These are phyloP conservation scores for Mortierella polycephala DNA, from an alignment of 371 early-diverging fungal species.

Conservation along the genomic window DNA sequence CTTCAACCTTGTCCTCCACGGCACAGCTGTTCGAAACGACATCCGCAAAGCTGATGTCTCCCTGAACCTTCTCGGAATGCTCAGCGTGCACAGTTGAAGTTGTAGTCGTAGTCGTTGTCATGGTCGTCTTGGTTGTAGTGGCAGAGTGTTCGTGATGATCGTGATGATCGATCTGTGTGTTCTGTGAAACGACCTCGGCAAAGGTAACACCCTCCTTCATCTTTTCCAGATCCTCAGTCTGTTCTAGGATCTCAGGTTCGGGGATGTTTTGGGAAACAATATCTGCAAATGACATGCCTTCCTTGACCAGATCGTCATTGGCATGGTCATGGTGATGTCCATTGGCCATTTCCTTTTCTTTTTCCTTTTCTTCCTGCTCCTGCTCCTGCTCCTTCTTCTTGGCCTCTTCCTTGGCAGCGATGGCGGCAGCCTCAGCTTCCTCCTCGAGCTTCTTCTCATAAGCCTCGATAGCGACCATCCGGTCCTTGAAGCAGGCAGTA, in stretches of 20 bases:
- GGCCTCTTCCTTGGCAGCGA: slow-evolving; percentile 13
- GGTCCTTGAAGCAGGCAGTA: slow-evolving; percentile 23
- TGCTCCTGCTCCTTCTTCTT: slow-evolving; percentile 8
- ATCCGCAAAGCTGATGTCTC: slow-evolving; percentile 15
- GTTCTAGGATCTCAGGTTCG: slow-evolving; percentile 18
- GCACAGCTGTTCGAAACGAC: neutral
- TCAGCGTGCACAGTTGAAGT: neutral
- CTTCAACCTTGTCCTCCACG: no score
- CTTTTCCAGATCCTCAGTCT: slow-evolving; percentile 38
- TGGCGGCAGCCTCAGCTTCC: slow-evolving; percentile 18
- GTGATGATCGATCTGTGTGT: slow-evolving; percentile 4
- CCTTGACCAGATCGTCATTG: slow-evolving; percentile 17
- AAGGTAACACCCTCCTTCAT: slow-evolving; percentile 44
- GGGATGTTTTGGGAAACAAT: slow-evolving; percentile 20
- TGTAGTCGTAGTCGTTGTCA: slow-evolving; percentile 15
- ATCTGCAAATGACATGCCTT: slow-evolving; percentile 40
- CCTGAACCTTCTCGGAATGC: slow-evolving; percentile 15
- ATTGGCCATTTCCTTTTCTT: slow-evolving; percentile 1
- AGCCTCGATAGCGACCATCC: slow-evolving; percentile 20
- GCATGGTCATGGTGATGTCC: slow-evolving; percentile 4
- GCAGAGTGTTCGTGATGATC: neutral
- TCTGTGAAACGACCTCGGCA: slow-evolving; percentile 19
- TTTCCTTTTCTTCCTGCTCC: slow-evolving; percentile 5
- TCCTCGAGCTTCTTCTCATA: slow-evolving; percentile 19
- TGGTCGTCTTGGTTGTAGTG: slow-evolving; percentile 5